Conservation (phyloP, 2,329 filamentous ascomycete genomes). For the Alternaria sp. region DNA sequence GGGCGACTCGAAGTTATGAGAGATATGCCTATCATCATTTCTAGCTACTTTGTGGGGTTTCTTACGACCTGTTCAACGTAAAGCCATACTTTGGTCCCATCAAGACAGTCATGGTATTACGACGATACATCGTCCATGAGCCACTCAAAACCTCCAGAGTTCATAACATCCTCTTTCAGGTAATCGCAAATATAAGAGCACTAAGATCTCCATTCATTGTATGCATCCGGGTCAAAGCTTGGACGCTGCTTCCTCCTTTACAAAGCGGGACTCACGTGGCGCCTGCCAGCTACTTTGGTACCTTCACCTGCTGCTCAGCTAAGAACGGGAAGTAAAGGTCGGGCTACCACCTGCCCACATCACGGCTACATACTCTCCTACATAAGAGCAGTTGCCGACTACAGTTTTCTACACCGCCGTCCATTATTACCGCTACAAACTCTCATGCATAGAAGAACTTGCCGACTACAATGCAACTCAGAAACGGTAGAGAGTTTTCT, state of each 20-base stretch:
- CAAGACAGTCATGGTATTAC: background rate
- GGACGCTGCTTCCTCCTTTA: background rate
- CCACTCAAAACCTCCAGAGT: too few relatives aligned
- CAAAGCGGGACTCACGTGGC: too few relatives aligned
- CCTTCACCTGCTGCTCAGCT: too few relatives aligned
- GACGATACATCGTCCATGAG: too few relatives aligned
- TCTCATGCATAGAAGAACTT: background rate
- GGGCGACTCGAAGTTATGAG: slow-evolving; percentile 7
- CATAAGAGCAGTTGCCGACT: background rate
- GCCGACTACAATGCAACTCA: background rate
- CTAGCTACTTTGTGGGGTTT: background rate
- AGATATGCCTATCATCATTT: background rate
- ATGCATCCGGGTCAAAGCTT: background rate
- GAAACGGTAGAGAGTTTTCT: too few relatives aligned
- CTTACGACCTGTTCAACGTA: background rate
- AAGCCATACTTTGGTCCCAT: background rate
- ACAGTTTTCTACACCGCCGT: too few relatives aligned
- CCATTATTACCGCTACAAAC: too few relatives aligned
- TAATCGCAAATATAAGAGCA: too few relatives aligned
- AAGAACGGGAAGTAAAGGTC: background rate
- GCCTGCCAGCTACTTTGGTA: too few relatives aligned
- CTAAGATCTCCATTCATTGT: too few relatives aligned
- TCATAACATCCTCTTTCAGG: too few relatives aligned
- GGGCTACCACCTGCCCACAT: background rate
- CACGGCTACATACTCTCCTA: background rate